Percentiles rank a stretch among this genome's conserved stretches.
Conservation (phyloP, 768 basidiomycete species). For the Amanita pallidorosea region DNA sequence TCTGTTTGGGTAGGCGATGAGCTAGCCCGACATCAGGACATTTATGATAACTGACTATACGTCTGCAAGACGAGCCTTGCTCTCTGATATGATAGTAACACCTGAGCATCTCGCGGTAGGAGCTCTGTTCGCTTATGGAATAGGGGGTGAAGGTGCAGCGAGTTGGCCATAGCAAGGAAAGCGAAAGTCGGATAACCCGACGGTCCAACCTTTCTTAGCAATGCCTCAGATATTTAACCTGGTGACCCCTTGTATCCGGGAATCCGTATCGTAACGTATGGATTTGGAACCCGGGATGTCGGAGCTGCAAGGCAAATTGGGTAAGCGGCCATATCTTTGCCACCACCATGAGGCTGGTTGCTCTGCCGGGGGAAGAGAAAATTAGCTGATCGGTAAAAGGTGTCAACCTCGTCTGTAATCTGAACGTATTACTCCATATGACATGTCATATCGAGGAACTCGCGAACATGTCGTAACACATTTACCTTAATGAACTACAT, state of each 20-base stretch:
- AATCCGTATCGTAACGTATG: conserved; percentile 9
- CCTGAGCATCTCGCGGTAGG: conserved; percentile 33
- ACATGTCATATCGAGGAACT: conserved; percentile 11
- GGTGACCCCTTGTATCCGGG: not conserved
- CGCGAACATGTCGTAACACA: conserved; percentile 12
- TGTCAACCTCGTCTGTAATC: not conserved
- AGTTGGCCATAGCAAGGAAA: conserved; percentile 19
- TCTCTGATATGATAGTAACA: conserved; percentile 38
- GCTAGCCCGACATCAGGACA: conserved; percentile 3
- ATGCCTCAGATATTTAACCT: not conserved
- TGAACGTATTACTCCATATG: not conserved
- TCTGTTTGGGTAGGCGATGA: conserved; percentile 16
- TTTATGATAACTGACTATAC: conserved; percentile 24
- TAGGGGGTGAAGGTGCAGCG: conserved; percentile 33
- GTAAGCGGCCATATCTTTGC: not conserved
- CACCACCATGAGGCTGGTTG: conserved; percentile 12
- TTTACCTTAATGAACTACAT: conserved; percentile 6
- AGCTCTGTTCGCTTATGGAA: conserved; percentile 33
- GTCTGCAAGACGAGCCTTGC: conserved; percentile 38
- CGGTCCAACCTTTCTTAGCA: not conserved
- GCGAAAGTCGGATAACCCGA: not conserved
- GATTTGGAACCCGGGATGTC: conserved; percentile 8
- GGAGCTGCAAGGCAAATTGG: not conserved
- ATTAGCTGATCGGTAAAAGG: conserved; percentile 14
- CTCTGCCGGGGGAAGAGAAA: conserved; percentile 16